Base-by-base conservation (phyloP, 371 early-diverging fungal genomes). In the Mortierella sp. region DNA sequence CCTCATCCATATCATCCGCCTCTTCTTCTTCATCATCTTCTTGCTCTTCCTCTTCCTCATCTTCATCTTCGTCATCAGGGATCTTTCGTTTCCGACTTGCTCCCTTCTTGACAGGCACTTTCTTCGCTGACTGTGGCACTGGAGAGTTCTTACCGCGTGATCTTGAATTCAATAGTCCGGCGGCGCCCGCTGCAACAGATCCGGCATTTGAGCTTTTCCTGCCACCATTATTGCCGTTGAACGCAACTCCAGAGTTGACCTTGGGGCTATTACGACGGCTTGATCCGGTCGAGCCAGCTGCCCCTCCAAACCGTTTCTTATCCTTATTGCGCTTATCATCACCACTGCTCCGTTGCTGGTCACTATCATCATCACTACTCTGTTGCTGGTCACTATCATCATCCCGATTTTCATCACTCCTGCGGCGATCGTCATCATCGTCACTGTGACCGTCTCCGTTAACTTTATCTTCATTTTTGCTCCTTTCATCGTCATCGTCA, bases 191-290 rank as follows among this genome's bases (percentile, higher is more conserved):
- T 55, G 55, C 10, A 31, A n/a, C 47, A n/a, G 66, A 47, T 37
- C 66, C 66, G 19, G 54, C 54, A 15, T 23, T 22, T 2, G 58
- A 34, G 3, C 55, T 40, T 47, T 64, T 71, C 26, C 32, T 78
- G 22, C 9, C 40, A 10, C 55, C 51, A 19, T 23, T 32, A 22
- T 56, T 53, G 61, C 28, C 54, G 70, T 43, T 58, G 15, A 61
- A 31, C 23, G 61, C 40, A 0, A 42, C 35, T 26, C 51, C 72
- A 6, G 75, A 64, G 23, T 28, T 45, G 49, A 59, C 61, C 64
- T 73, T 79, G 61, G 79, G 79, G 56, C 79, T 79, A 23, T 79
- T 79, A 10, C 79, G 73, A 31, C 79, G 70, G 43, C 73, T 78
- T 23, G 78, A 68, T 1, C 62, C 66, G 40, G 57, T 59, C 49